Evolutionary conservation across 306 rosid species (phyloP), one percentile per base, ranked within the genome.

Genomic region (Lathyrus sativus): DNA sequence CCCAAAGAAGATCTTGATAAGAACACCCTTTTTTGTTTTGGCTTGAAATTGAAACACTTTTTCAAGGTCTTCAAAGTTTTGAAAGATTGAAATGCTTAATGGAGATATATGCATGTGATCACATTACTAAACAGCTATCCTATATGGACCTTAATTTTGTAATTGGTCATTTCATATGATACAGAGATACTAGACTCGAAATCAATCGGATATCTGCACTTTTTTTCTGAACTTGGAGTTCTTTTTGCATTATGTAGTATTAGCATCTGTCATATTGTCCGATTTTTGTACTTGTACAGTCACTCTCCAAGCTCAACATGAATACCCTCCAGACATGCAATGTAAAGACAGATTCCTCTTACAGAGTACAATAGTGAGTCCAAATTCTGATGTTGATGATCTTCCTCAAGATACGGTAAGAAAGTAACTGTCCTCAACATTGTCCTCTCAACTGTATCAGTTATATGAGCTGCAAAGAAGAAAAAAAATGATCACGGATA

Each of bases 291-390:
- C 68, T 74, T 76, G 33, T 80, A 50, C 90, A 93, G 99, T 93
- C 55, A 93, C 96, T 78, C 99, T 90, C 63, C 99, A 93, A 82
- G 96, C 95, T 19, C 96, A 86, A 63, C 91, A 65, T 37, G 99
- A 90, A 82, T 82, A 82, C 81, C 98, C 98, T 74, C 80, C 85
- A 49, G 91, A 92, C 73, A 76, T 84, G 91, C 91, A 86, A 61
- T 85, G 91, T 82, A 90, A 90, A 74, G 99, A 93, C 81, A 93
- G 86, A 81, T 93, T 93, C 85, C 99, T 93, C 66, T 71, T 93
- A 67, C 97, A 90, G 83, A 90, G 97, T 81, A 84, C 97, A 7
- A 49, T 42, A 64, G 97, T 93, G 71, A 74, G 76, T 83, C 78
- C 87, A 33, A 76, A 86, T 82, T 81, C 85, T 58, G 96, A 84